Base-by-base conservation (phyloP, 345 rosid genomes). In the Sisymbrium altissimum region DNA sequence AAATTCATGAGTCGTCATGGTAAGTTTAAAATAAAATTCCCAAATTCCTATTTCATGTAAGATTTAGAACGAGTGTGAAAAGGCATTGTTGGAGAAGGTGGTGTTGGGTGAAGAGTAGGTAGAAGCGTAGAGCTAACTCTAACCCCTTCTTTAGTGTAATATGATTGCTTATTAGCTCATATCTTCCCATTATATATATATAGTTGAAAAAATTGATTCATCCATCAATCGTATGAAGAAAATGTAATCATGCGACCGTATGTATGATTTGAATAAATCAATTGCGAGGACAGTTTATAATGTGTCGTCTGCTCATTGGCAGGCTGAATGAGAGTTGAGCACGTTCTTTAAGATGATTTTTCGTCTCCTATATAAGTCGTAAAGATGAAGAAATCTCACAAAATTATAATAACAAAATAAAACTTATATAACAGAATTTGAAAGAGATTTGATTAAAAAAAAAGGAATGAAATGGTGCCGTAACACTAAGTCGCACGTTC, bases 401-500 rank as follows among this genome's bases (percentile, higher is more conserved):
- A 45, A 61, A 41, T 2, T 4, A 18, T 6, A 39, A 11, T 54
- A n/a, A 40, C 69, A 41, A 67, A 67, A 50, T 7, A 49, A 33
- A 39, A 43, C 38, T n/a, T 38, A 18, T 13, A 57, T 7, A 25
- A 57, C 49, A 39, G 30, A 66, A 32, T 21, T 15, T 18, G 4
- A 12, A 75, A 62, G 17, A 60, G 73, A 60, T 60, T 59, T 75
- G 36, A 50, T 49, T 11, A 44, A 8, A 50, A 50, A 14, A 5
- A 49, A 49, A 2, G 45, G 64, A 69, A 53, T 62, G 74, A 68
- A 76, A 53, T 68, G 79, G 75, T 76, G 80, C 75, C 71, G 5
- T 33, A 45, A 76, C 75, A 76, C 80, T 70, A 70, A 76, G 80
- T 70, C 9, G 53, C 80, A 76, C 80, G 80, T 76, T 76, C 71